Base-by-base conservation (phyloP, 768 basidiomycete species). In the Mycena olivaceomarginata region DNA sequence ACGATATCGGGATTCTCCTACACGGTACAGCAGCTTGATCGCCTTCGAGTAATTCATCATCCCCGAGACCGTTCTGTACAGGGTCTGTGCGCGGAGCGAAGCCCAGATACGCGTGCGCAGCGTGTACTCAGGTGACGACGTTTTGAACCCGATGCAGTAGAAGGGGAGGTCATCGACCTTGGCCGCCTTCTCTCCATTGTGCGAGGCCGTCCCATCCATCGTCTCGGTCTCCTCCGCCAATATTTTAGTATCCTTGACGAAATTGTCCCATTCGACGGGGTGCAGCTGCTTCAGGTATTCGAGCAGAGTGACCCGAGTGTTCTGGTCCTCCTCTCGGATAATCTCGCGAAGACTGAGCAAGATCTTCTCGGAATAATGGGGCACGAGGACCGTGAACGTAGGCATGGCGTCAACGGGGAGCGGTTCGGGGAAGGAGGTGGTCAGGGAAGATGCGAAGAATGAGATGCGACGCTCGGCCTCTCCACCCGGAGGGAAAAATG, bases 21-120 rank as follows among this genome's bases (percentile, higher is more conserved):
- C 98, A 46, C 98, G 96, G 85, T 99, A 99, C 22, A 99, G 92
- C 48, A 99, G 91, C 86, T 99, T 99, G 93, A 99, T 98, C 37
- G 98, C 98, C 88, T 99, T 99, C 82, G 97, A 95, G 87, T 99
- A 99, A 88, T 99, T 99, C 98, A 99, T 99, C 97, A 99, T 99
- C 77, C 98, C 98, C 6, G 98, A 99, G 22, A 99, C 97, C 13
- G 98, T 99, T 78, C 98, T 94, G 86, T 99, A 99, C 43, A 99
- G 92, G 0, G 98, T 99, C 87, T 99, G 98, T 7, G 98, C 98
- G 70, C 98, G 96, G 39, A 99, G 91, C 3, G 98, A 99, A 2
- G 98, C 98, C 98, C 98, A 99, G 80, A 99, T 99, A 85, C 98
- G 96, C 0, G 98, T 99, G 78, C 98, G 97, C 62, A 99, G 93